Percentiles rank a stretch among this genome's conserved stretches.
Evolutionary conservation across 2,329 filamentous ascomycete species (phyloP).

Genomic region (Hypoxylon sp.): DNA sequence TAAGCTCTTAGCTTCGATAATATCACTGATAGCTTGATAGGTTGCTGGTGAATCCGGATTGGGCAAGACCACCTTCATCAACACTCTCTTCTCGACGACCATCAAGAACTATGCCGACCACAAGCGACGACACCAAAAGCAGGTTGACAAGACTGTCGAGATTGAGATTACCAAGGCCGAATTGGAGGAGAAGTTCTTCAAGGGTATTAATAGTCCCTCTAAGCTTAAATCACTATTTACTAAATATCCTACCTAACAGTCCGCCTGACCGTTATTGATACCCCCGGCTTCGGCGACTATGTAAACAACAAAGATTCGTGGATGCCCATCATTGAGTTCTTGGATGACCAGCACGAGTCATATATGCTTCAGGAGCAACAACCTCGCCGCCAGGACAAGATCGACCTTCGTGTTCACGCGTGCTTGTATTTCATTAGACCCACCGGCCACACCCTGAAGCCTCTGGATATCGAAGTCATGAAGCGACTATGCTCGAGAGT

Average conservation of each 20-base stretch:
- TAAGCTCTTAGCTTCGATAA: constrained; percentile 21
- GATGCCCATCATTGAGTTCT: constrained; percentile 99
- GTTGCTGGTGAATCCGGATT: constrained; percentile 98
- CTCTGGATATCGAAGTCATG: constrained; percentile 99
- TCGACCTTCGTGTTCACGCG: constrained; percentile 97
- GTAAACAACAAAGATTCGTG: constrained; percentile 99
- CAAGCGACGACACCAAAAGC: constrained; percentile 99
- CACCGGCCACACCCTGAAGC: constrained; percentile 98
- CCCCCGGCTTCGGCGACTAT: constrained; percentile 98
- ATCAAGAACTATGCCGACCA: constrained; percentile 99
- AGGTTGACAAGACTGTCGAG: constrained; percentile 99
- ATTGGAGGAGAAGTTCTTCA: constrained; percentile 99
- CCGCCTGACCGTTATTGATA: constrained; percentile 98
- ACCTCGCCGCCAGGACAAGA: constrained; percentile 97
- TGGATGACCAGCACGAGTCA: constrained; percentile 99
- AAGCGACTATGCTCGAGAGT: constrained; percentile 98
- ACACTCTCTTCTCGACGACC: constrained; percentile 99
- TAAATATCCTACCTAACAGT: constrained; percentile 68
- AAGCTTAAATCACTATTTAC: constrained; percentile 40
- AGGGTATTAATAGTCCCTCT: constrained; percentile 73
- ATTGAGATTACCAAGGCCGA: constrained; percentile 99
- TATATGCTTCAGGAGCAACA: constrained; percentile 99
- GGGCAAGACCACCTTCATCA: constrained; percentile 99
- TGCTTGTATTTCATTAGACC: constrained; percentile 99
- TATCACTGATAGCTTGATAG: constrained; percentile 61